Evolutionary conservation across 768 basidiomycete species (phyloP), one percentile per base, ranked within the genome.

Genomic region (Russula lepida): DNA sequence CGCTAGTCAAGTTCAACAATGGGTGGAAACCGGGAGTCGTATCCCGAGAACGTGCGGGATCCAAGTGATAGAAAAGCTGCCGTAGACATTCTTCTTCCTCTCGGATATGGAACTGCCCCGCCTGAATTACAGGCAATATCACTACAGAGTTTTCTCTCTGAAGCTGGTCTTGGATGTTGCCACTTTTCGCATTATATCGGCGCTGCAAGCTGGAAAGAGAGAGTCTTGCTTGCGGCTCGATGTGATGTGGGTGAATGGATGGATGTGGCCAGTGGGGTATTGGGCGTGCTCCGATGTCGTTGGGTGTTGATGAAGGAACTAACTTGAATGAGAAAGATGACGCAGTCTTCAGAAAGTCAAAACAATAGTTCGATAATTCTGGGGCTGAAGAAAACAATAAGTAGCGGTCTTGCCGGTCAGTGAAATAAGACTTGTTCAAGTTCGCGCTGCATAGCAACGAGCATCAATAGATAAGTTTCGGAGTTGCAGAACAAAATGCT

Each of bases 331-430:
- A 94, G 71, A 90, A 92, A 1, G 77, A 73, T 0, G 85, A 81
- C 54, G 87, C 80, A 1, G 81, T 78, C 53, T 80, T 75, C 50
- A 95, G 75, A 68, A 95, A 93, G 28, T 85, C 82, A 64, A 83
- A 80, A 66, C 95, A 93, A 70, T 98, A 98, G 54, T 88, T 81
- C 1, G 93, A 84, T 4, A 98, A 74, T 1, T 69, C 68, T 0
- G 80, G 75, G 61, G 92, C 84, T 3, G 71, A 72, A 0, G 70
- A 70, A 70, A 99, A 86, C 58, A 84, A 83, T 11, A 98, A 72
- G 71, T 98, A 98, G 25, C 97, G 89, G 72, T 99, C 97, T 74
- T 97, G 93, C 19, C 97, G 84, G 67, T 98, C 82, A 0, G 92
- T 88, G 68, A 98, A 99, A 72, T 99, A 99, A 15, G 94, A 90